phyloP scores from a whole-genome alignment of 1,284 basidiomycete genomes.

The Cryptococcus amylolentus region DNA sequence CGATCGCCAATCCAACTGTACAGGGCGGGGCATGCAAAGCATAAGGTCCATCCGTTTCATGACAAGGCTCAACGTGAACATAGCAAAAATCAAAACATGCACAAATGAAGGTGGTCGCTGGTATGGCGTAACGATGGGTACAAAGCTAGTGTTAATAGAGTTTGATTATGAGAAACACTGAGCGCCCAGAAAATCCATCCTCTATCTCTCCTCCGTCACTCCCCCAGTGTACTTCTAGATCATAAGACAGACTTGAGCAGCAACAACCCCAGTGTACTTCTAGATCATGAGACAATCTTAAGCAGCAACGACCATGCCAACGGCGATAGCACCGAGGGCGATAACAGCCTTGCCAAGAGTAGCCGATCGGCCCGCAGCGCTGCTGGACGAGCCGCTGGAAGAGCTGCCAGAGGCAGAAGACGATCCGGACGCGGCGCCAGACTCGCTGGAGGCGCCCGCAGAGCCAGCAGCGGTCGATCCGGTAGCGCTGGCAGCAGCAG shows the following conservation, averaged over 20 bases:
- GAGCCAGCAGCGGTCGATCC: constrained; percentile 11
- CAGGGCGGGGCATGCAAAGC: too few relatives aligned
- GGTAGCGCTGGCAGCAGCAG: constrained; percentile 12
- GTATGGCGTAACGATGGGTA: too few relatives aligned
- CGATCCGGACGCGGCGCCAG: constrained; percentile 3
- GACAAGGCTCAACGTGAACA: too few relatives aligned
- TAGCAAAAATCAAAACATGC: too few relatives aligned
- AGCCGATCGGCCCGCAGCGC: background rate
- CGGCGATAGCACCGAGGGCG: constrained; percentile 1
- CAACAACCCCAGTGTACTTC: background rate
- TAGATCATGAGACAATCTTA: background rate
- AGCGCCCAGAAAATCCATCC: too few relatives aligned
- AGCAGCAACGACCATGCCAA: constrained; percentile 1
- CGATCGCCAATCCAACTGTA: too few relatives aligned
- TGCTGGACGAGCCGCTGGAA: background rate
- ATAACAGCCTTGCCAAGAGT: background rate
- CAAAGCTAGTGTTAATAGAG: too few relatives aligned
- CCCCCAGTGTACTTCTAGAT: too few relatives aligned
- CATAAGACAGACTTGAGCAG: background rate
- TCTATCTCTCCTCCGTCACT: too few relatives aligned
- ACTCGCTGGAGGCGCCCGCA: constrained; percentile 9
- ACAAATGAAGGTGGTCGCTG: too few relatives aligned
- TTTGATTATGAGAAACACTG: too few relatives aligned
- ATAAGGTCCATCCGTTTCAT: too few relatives aligned
- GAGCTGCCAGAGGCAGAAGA: constrained; percentile 4